phyloP scores from a whole-genome alignment of 1,284 basidiomycete genomes.

The Cryptococcus sp. region DNA sequence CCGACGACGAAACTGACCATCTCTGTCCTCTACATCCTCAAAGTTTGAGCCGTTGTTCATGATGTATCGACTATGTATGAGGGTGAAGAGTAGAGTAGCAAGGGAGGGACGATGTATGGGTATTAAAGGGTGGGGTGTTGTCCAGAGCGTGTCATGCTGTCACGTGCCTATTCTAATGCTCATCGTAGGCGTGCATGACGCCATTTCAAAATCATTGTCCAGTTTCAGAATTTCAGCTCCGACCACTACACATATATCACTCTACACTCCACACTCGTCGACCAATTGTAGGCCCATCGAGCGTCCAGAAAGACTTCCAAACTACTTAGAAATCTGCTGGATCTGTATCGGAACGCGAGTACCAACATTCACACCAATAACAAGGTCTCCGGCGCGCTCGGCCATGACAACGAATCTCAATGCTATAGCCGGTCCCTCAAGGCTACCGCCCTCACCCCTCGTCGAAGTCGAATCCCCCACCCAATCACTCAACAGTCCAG shows the following conservation, averaged over 20 bases:
- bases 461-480: constrained; percentile 10
- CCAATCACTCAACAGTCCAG: constrained; percentile 9
- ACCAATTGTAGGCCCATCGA: no score
- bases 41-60: constrained; percentile 45
- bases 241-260: background rate
- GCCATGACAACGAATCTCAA: constrained; percentile 40
- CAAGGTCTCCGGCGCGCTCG: background rate
- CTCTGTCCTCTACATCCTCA: constrained; percentile 59
- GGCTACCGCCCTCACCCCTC: constrained; percentile 14
- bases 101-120: background rate
- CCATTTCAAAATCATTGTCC: background rate
- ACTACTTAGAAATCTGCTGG: no score
- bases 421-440: constrained; percentile 38
- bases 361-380: background rate
- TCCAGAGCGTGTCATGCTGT: background rate
- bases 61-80: background rate
- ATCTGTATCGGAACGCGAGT: no score
- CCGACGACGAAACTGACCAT: constrained; percentile 47
- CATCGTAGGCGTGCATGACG: background rate
- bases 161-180: background rate
- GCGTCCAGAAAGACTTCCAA: no score
- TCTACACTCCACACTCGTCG: no score
- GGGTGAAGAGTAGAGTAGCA: background rate
- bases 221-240: background rate
- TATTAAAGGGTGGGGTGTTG: no score